Evolutionary conservation across 495 filamentous ascomycete species (phyloP), one percentile per base, ranked within the genome.

Genomic region (Penicillium canescens): DNA sequence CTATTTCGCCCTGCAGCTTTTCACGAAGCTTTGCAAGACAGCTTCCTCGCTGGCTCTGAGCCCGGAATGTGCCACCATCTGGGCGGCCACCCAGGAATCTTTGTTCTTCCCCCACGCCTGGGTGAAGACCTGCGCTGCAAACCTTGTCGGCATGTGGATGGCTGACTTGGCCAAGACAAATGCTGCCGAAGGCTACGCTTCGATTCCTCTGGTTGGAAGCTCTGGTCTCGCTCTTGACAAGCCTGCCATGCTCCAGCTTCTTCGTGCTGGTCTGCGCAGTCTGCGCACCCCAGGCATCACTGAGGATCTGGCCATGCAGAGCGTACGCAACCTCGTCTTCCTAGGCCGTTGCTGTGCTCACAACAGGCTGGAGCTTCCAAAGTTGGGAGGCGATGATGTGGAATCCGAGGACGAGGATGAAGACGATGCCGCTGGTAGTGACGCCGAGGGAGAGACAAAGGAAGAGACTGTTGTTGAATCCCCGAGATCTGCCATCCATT

Each of bases 241-340:
- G 12, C 77, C 83, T 9, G 83, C 87, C 33, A 84, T 96, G 70
- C 69, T 84, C 13, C 76, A 83, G 18, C 67, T 93, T 20, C 83
- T 88, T 26, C 77, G 80, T 14, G 80, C 82, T 34, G 82, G 82
- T 43, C 66, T 92, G 5, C 78, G 81, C 46, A 82, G 86, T 35
- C 78, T 97, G 24, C 85, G 79, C 34, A 83, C 82, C 0, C 80
- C 82, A 0, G 80, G 82, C 26, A 71, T 94, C 23, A 83, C 72
- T 36, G 83, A 91, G 52, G 79, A 84, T 18, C 75, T 96, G 23
- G 86, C 85, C 0, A 79, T 79, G 52, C 89, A 93, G 63, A 83
- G 78, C 28, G 84, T 89, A 24, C 84, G 87, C 53, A 92, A 95
- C 59, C 72, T 92, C 34, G 72, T 88, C 18, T 95, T 95, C 77